Base-by-base conservation (phyloP, 2,329 filamentous ascomycete species). In the Didymellaceae sp. region DNA sequence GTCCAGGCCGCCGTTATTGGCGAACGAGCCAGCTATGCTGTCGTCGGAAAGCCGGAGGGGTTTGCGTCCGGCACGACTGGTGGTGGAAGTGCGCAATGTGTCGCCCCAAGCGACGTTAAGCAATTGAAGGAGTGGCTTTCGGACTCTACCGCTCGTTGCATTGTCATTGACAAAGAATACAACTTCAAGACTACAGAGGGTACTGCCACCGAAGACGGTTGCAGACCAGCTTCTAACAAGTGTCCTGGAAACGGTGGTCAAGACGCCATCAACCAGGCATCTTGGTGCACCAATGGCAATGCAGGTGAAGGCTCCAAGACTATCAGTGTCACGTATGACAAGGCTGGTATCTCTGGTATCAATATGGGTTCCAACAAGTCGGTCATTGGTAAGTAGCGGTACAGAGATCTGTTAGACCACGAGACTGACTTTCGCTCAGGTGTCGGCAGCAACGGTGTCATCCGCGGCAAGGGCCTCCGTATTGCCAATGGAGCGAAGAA, bases 91-190 rank as follows among this genome's bases (percentile, higher is more conserved):
- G 83, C 81, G 18, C 71, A 75, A 6, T 68, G 81, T 21, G 82
- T 82, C 14, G 81, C 82, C 58, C 84, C 84, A 10, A 74, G 67
- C 16, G 80, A 75, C 39, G 83, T 70, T 34, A 76, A 71, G 18
- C 76, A 87, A 77, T 78, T 86, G 35, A 78, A 80, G 67, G 77
- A 74, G 13, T 86, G 84, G 72, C 78, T 86, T 4, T 75, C 75
- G 8, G 82, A 85, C 64, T 72, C 68, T 51, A 65, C 73, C 24
- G 61, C 83, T 13, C 78, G 82, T n/a, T 79, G 81, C 52, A 85
- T 86, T 59, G 75, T 86, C 26, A 28, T 28, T 13, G 26, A 74
- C 35, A 57, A 67, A 51, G 68, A 66, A 14, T 57, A 43, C 54
- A 58, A 68, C 52, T 66, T 58, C 48, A 53, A 57, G 17, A 58